A percentile compares a stretch with the other conserved stretches of the same genome.
phyloP scores from a whole-genome alignment of 2,329 filamentous ascomycete species.

The Bisporella sp. region DNA sequence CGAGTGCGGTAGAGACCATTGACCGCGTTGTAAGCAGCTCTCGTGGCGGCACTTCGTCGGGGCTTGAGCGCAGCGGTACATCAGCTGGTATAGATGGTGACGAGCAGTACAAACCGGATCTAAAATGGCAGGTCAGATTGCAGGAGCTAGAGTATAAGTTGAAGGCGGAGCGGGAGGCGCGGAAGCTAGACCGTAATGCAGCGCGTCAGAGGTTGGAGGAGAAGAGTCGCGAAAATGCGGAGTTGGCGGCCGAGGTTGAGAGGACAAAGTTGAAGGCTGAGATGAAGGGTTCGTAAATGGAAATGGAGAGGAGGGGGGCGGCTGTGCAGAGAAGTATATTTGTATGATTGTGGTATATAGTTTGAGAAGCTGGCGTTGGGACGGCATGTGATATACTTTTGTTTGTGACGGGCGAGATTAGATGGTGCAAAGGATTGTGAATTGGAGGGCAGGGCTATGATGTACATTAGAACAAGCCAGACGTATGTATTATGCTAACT shows the following conservation, averaged over 20 bases:
- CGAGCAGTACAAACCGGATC: conserved; percentile 48
- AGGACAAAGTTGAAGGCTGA: conserved; percentile 3
- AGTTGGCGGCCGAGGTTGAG: conserved; percentile 57
- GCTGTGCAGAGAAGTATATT: background rate
- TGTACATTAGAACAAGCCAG: too few relatives aligned
- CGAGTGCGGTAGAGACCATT: conserved; percentile 26
- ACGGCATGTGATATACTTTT: too few relatives aligned
- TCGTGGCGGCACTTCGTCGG: background rate
- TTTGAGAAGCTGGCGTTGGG: too few relatives aligned
- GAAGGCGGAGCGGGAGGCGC: conserved; percentile 81
- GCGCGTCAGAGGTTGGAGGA: conserved; percentile 75
- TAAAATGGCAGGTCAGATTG: conserved; percentile 74
- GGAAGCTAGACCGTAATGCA: conserved; percentile 76
- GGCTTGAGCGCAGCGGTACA: background rate
- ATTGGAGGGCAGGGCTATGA: too few relatives aligned
- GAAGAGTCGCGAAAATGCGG: conserved; percentile 65
- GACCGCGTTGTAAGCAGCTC: conserved; percentile 17
- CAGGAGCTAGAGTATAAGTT: conserved; percentile 83
- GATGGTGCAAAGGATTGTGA: too few relatives aligned
- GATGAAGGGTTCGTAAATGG: background rate
- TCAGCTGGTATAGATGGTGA: conserved; percentile 4
- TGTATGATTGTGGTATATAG: too few relatives aligned
- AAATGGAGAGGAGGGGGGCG: background rate
- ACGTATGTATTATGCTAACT: too few relatives aligned
- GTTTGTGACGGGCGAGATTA: too few relatives aligned